Conservation (phyloP, 805 yeast species). For the Myxozyma melibiosi region DNA sequence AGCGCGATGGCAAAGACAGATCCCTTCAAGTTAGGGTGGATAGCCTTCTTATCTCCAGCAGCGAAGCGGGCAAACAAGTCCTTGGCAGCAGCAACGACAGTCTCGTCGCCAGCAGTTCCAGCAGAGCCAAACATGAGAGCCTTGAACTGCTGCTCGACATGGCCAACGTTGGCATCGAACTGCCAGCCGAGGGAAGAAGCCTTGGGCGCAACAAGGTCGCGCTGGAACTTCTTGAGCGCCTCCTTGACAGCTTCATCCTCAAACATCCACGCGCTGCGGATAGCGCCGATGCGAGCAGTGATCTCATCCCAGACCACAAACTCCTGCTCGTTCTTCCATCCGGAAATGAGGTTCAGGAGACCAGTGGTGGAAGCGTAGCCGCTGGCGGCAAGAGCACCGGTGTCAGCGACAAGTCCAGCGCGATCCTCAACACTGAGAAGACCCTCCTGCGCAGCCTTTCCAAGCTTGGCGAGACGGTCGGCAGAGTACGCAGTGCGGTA, state of each 20-base stretch:
- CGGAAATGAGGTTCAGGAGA: conserved; percentile 52
- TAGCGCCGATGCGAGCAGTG: conserved; percentile 45
- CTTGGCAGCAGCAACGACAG: conserved; percentile 41
- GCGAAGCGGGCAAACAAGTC: conserved; percentile 55
- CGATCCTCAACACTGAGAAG: conserved; percentile 60
- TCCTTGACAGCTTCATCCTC: conserved; percentile 48
- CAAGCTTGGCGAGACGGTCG: conserved; percentile 55
- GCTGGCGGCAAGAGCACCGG: conserved; percentile 56
- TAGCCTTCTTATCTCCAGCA: conserved; percentile 65
- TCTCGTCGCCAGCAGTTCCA: conserved; percentile 41
- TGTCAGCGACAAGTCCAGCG: conserved; percentile 65
- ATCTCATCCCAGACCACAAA: conserved; percentile 61
- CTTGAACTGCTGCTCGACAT: conserved; percentile 67
- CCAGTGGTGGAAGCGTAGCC: conserved; percentile 54
- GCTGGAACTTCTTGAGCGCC: conserved; percentile 50
- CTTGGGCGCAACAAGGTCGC: conserved; percentile 59
- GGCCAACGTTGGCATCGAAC: conserved; percentile 57
- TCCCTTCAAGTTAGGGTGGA: conserved; percentile 73
- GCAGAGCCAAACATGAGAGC: conserved; percentile 52
- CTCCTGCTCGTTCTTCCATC: conserved; percentile 55
- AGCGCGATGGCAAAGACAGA: conserved; percentile 70
- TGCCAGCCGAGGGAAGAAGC: conserved; percentile 65
- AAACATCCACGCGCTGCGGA: conserved; percentile 53
- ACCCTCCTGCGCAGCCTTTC: conserved; percentile 54
- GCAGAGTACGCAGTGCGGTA: conserved; percentile 60